phyloP scores from a whole-genome alignment of 2,329 filamentous ascomycete genomes.

The Aspergillus amoenus region DNA sequence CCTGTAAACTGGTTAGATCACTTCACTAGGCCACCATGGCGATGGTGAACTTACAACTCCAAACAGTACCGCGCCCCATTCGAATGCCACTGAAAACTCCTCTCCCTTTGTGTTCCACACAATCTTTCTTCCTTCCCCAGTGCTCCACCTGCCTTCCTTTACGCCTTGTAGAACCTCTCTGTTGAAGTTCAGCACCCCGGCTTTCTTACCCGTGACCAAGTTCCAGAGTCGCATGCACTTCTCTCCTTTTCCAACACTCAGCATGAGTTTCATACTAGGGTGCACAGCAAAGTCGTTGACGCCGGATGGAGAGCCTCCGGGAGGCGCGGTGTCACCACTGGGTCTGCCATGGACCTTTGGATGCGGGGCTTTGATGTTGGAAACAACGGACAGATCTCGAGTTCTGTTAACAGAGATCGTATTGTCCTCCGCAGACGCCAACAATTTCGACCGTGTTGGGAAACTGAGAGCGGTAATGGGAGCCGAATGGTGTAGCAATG shows the following conservation, averaged over 20 bases:
- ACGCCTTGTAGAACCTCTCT: conserved; percentile 69
- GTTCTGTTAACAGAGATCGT: conserved; percentile 84
- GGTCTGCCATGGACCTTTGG: conserved; percentile 78
- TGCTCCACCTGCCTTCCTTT: conserved; percentile 73
- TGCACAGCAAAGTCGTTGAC: conserved; percentile 95
- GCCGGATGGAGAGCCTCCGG: conserved; percentile 78
- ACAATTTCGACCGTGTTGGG: conserved; percentile 80
- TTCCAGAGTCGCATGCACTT: conserved; percentile 95
- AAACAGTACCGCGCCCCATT: conserved; percentile 80
- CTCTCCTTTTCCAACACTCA: conserved; percentile 87
- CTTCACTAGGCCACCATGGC: neutral
- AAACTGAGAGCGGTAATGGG: conserved; percentile 79
- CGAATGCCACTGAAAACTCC: conserved; percentile 87
- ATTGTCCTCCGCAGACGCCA: conserved; percentile 87
- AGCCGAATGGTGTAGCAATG: conserved; percentile 80
- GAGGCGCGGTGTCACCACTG: conserved; percentile 83
- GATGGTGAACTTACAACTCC: conserved; percentile 59
- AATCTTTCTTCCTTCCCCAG: conserved; percentile 79
- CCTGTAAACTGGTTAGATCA: conserved; percentile 39
- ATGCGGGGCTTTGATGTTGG: conserved; percentile 82
- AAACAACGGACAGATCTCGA: conserved; percentile 85
- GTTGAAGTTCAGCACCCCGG: conserved; percentile 84
- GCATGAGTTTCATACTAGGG: conserved; percentile 94
- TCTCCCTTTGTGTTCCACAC: conserved; percentile 75
- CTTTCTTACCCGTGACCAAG: conserved; percentile 92